Base-by-base conservation (phyloP, 257 asterid genomes). In the Verbascum thapsus region DNA sequence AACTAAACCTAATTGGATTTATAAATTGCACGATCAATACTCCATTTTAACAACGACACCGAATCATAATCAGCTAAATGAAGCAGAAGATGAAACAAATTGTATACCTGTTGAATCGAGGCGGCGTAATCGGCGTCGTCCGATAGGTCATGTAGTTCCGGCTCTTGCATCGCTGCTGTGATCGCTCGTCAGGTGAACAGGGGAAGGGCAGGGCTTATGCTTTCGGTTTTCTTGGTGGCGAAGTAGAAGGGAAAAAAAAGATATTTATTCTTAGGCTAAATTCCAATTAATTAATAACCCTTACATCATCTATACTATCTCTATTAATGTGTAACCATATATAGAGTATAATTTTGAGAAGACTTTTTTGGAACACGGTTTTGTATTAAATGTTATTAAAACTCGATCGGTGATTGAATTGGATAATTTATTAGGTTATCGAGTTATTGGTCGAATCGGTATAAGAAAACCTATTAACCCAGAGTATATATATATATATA, bases 81-180 rank as follows among this genome's bases (percentile, higher is more conserved):
- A 58, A 26, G 32, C 32, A 26, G 32, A 26, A 26, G 5, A 1
- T 26, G 32, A 26, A 5, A 26, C 2, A 1, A 26, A 26, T 26
- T 1, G 43, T 43, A 88, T 43, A 88, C 98, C 76, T 87, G 95
- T 68, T 85, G 88, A 67, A 83, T 71, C 51, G 96, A 88, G 19
- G 95, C 99, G 51, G 95, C 99, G 64, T 92, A 92, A 70, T 92
- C 96, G 66, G 87, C 89, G 53, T 92, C 98, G 74, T 92, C 98
- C 12, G 98, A 78, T 3, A 92, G 85, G 76, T 92, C 97, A 73
- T 79, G 74, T 53, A 76, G 72, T 49, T 89, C 96, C 8, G 84
- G 63, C 68, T 92, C 96, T 47, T 78, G 83, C 98, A 92, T 92
- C 76, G 64, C 73, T 55, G 40, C 37, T 35, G 65, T 20, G 61